Percentiles rank a stretch among this genome's conserved stretches.
phyloP scores from a whole-genome alignment of 2,329 filamentous ascomycete genomes.

The Fusarium piperis region DNA sequence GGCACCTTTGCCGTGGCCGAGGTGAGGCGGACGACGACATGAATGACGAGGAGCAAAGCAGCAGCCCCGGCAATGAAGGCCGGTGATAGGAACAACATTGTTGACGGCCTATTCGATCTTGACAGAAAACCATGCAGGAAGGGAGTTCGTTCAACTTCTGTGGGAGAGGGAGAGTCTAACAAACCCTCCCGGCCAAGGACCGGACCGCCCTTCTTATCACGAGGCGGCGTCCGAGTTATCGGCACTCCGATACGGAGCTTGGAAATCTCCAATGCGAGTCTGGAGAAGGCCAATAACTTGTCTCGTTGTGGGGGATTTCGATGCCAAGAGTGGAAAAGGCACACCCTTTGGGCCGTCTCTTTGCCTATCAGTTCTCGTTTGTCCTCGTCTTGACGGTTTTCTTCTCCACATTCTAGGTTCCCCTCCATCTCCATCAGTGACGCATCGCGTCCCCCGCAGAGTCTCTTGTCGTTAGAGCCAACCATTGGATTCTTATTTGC shows the following conservation, averaged over 20 bases:
- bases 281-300: conserved; percentile 3
- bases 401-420: conserved; percentile 23
- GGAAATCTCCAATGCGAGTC: conserved; percentile 24
- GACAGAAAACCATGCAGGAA: neutral
- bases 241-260: conserved; percentile 8
- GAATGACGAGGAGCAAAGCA: conserved; percentile 38
- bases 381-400: neutral
- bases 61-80: conserved; percentile 35
- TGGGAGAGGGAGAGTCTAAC: neutral
- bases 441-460: neutral
- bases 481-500: conserved; percentile 23
- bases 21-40: conserved; percentile 41
- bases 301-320: conserved; percentile 20
- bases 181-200: neutral
- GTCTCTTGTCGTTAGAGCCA: neutral
- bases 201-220: conserved; percentile 32
- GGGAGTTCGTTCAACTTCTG: neutral
- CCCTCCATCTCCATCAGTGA: conserved; percentile 1
- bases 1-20: conserved; percentile 55
- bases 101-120: neutral
- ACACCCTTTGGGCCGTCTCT: conserved; percentile 4
- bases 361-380: conserved; percentile 12
- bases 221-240: conserved; percentile 5
- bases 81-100: conserved; percentile 45
- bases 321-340: neutral